A percentile compares a stretch with the other conserved stretches of the same genome.
These are phyloP conservation scores for Talaromyces sp. DNA, from an alignment of 2,329 filamentous ascomycete genomes.

Conservation along the genomic window DNA sequence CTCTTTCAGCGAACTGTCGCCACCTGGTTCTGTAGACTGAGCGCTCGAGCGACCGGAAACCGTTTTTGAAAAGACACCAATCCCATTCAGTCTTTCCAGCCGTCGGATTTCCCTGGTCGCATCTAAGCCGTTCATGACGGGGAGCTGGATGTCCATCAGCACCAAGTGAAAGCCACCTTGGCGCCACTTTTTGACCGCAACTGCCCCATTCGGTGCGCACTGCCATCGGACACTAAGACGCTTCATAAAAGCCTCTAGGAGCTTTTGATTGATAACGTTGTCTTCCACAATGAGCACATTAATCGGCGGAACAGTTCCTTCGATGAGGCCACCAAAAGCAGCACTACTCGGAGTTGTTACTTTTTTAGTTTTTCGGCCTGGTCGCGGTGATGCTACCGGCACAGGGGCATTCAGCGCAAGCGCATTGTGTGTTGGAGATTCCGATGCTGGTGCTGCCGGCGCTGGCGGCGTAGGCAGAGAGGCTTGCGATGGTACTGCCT, in stretches of 20 bases:
- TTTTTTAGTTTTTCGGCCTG: constrained; percentile 31
- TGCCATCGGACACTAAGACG: constrained; percentile 92
- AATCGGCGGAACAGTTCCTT: constrained; percentile 84
- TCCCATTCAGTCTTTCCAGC: constrained; percentile 82
- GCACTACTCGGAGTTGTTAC: constrained; percentile 26
- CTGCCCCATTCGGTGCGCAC: constrained; percentile 91
- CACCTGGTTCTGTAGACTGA: constrained; percentile 18
- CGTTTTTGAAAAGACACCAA: constrained; percentile 80
- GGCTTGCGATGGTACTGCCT: constrained; percentile 23
- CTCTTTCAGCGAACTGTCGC: constrained; percentile 23
- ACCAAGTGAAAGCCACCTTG: constrained; percentile 91
- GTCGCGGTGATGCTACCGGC: constrained; percentile 46
- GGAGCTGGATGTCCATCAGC: constrained; percentile 96
- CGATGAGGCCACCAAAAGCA: constrained; percentile 60
- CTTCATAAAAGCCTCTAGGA: constrained; percentile 94
- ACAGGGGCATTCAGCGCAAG: constrained; percentile 30
- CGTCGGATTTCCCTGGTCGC: constrained; percentile 92
- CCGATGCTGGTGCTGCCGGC: constrained; percentile 25
- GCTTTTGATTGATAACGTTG: constrained; percentile 93
- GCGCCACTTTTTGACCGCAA: constrained; percentile 91
- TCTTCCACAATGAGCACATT: constrained; percentile 98
- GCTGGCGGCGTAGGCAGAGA: constrained; percentile 29
- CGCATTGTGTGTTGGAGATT: constrained; percentile 30
- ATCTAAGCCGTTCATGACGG: constrained; percentile 91
- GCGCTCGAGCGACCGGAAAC: constrained; percentile 50